These are phyloP conservation scores for Fusarium piperis DNA, from an alignment of 2,329 filamentous ascomycete species.

Conservation along the genomic window DNA sequence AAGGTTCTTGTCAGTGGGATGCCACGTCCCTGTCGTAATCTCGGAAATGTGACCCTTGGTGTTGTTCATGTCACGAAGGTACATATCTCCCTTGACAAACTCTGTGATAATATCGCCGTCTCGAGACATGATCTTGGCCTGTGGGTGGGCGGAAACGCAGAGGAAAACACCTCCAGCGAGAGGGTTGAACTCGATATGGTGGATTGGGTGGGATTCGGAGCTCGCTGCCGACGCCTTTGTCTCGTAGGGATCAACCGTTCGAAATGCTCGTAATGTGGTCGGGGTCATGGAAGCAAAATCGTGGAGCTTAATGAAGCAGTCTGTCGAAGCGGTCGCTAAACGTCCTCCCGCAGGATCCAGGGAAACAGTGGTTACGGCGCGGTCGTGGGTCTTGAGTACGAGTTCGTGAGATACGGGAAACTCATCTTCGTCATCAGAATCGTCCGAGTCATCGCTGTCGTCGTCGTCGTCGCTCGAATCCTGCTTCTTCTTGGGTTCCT, in stretches of 20 bases:
- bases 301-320: conserved; percentile 91
- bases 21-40: conserved; percentile 89
- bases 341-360: conserved; percentile 87
- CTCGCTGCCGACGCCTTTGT: conserved; percentile 73
- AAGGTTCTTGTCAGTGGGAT: conserved; percentile 83
- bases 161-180: conserved; percentile 82
- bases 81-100: conserved; percentile 98
- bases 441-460: conserved; percentile 61
- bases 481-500: conserved; percentile 42
- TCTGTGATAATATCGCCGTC: conserved; percentile 88
- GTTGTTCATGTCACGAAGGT: conserved; percentile 94
- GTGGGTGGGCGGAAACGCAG: conserved; percentile 87
- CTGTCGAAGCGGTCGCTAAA: conserved; percentile 88
- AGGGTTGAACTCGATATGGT: conserved; percentile 88
- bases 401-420: conserved; percentile 94
- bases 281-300: conserved; percentile 97
- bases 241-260: conserved; percentile 86
- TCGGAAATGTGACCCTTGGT: conserved; percentile 97
- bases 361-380: conserved; percentile 83
- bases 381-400: conserved; percentile 90
- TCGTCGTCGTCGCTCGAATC: conserved; percentile 58
- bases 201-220: conserved; percentile 86
- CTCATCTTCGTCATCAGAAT: conserved; percentile 82
- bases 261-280: conserved; percentile 92
- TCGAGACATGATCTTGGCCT: conserved; percentile 87